A percentile compares a stretch with the other conserved stretches of the same genome.
phyloP scores from a whole-genome alignment of 2,329 filamentous ascomycete species.

The Talaromyces sp. region DNA sequence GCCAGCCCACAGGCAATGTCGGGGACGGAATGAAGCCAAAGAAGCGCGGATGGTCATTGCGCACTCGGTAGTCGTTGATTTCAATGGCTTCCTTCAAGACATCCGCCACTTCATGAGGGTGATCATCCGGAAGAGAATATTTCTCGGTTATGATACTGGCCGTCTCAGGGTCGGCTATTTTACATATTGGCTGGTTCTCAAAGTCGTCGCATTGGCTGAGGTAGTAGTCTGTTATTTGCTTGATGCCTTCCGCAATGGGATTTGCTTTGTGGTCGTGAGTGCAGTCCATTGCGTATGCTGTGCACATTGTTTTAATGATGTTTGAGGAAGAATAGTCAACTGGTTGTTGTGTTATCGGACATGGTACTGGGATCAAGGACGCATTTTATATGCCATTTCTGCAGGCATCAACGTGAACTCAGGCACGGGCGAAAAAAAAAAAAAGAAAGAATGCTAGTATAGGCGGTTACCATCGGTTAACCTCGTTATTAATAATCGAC shows the following conservation, averaged over 20 bases:
- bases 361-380: not conserved
- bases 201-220: not conserved
- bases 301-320: not conserved
- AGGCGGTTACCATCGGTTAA: not conserved
- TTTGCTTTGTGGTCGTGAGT: not conserved
- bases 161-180: not conserved
- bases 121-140: not conserved
- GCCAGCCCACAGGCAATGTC: constrained; percentile 5
- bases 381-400: not conserved
- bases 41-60: constrained; percentile 11
- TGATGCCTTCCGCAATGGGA: not conserved
- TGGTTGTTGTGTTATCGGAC: not conserved
- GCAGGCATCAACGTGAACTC: too few species aligned
- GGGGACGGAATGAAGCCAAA: constrained; percentile 12
- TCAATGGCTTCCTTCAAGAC: constrained; percentile 1
- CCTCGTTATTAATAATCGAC: not conserved
- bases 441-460: too few species aligned
- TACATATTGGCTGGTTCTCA: not conserved
- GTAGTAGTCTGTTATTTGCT: not conserved
- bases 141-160: not conserved
- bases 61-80: constrained; percentile 8
- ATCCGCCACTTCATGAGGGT: not conserved
- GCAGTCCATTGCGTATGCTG: not conserved
- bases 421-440: too few species aligned
- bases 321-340: not conserved